Conservation (phyloP, 805 yeast species). For the Suhomyces prunicola region DNA sequence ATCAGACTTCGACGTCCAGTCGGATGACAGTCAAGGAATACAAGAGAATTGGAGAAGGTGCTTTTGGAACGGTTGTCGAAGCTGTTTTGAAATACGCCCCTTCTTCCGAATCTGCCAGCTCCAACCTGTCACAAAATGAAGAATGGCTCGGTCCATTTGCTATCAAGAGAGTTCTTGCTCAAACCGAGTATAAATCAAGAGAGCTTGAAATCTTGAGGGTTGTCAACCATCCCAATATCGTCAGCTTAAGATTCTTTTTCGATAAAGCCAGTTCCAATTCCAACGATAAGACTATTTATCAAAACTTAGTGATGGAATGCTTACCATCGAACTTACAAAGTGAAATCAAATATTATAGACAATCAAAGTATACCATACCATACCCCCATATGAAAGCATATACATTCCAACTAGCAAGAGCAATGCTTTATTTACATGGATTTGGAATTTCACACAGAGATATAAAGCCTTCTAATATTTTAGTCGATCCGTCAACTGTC, state of each 20-base stretch:
- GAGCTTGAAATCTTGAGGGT: constrained; percentile 74
- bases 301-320: constrained; percentile 84
- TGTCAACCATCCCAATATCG: constrained; percentile 78
- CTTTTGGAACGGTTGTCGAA: constrained; percentile 81
- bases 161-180: constrained; percentile 81
- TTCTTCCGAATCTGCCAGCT: constrained; percentile 8
- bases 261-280: constrained; percentile 56
- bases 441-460: constrained; percentile 81
- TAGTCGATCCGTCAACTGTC: constrained; percentile 69
- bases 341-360: constrained; percentile 69
- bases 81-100: constrained; percentile 48
- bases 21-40: constrained; percentile 71
- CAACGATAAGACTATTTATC: constrained; percentile 62
- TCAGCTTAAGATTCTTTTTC: constrained; percentile 64
- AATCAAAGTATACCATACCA: constrained; percentile 59
- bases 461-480: constrained; percentile 77
- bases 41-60: constrained; percentile 80
- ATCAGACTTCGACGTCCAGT: constrained; percentile 47
- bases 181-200: constrained; percentile 79
- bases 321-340: constrained; percentile 75
- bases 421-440: constrained; percentile 78
- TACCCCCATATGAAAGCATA: constrained; percentile 73
- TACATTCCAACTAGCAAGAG: constrained; percentile 76
- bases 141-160: constrained; percentile 80
- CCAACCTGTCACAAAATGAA: background rate